These are phyloP conservation scores for Tuctoria greenei DNA, from an alignment of 176 grass and related monocot species.

Conservation along the genomic window DNA sequence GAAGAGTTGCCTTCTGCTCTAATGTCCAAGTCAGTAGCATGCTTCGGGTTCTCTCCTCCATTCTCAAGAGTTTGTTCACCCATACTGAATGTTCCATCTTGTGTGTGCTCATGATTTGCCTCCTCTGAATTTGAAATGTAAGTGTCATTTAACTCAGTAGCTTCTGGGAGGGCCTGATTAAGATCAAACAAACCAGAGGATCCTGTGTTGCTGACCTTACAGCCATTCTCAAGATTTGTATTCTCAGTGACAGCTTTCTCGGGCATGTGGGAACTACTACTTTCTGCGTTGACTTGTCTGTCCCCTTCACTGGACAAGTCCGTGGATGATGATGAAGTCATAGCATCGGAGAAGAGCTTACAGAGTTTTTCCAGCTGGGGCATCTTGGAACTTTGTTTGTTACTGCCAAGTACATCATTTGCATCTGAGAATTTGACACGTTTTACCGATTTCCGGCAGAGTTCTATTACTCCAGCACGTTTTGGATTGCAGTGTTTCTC, in stretches of 20 bases:
- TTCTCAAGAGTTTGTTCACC: conserved; percentile 24
- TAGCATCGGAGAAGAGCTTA: conserved; percentile 47
- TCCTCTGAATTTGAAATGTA: conserved; percentile 21
- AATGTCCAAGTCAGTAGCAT: conserved; percentile 23
- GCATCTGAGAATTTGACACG: conserved; percentile 43
- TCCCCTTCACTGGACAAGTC: conserved; percentile 40
- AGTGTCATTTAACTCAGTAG: conserved; percentile 23
- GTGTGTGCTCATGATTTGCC: conserved; percentile 23
- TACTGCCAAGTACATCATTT: background rate
- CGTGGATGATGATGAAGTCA: conserved; percentile 37
- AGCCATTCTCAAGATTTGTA: conserved; percentile 8
- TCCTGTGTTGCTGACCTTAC: conserved; percentile 21
- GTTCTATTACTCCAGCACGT: conserved; percentile 42
- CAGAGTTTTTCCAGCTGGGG: conserved; percentile 31
- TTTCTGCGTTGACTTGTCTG: conserved; percentile 22
- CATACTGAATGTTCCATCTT: background rate
- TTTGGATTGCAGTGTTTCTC: conserved; percentile 30
- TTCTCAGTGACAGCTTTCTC: conserved; percentile 9
- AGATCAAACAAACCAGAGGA: conserved; percentile 43
- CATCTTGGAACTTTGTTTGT: conserved; percentile 22
- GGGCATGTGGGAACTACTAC: conserved; percentile 33
- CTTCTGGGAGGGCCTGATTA: conserved; percentile 28
- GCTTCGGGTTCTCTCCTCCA: conserved; percentile 18
- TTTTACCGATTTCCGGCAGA: conserved; percentile 40
- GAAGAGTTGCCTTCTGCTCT: conserved; percentile 18